These are phyloP conservation scores for Citrullus colocynthis DNA, from an alignment of 306 rosid genomes.

Conservation along the genomic window DNA sequence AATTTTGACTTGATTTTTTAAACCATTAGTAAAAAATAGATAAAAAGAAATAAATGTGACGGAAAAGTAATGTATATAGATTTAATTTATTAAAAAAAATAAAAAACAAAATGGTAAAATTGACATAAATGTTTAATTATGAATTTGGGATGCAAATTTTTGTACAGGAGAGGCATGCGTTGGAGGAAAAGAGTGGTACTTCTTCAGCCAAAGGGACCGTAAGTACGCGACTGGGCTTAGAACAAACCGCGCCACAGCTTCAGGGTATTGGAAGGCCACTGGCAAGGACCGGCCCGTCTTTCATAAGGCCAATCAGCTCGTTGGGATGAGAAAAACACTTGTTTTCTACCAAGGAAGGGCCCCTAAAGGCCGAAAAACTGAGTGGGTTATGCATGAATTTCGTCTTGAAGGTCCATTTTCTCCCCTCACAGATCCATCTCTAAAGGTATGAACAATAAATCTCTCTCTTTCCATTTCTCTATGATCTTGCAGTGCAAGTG, in stretches of 20 bases:
- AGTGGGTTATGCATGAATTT: constrained; percentile 96
- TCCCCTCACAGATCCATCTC: constrained; percentile 37
- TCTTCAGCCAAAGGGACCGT: constrained; percentile 67
- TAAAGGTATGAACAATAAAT: constrained; percentile 29
- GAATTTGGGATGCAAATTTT: not conserved
- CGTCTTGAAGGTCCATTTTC: constrained; percentile 54
- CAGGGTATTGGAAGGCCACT: constrained; percentile 95
- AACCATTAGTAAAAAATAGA: too few species aligned
- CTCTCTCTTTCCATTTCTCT: not conserved
- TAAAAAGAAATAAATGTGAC: too few species aligned
- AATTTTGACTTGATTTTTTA: too few species aligned
- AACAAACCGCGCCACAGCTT: constrained; percentile 82
- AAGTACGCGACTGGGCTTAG: constrained; percentile 80
- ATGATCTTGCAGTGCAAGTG: not conserved
- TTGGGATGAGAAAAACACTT: constrained; percentile 87
- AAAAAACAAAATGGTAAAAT: too few species aligned
- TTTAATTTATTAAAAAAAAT: too few species aligned
- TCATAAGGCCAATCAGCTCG: constrained; percentile 37
- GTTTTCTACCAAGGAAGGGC: constrained; percentile 97
- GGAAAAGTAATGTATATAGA: too few species aligned
- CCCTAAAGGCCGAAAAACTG: constrained; percentile 77
- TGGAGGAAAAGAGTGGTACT: constrained; percentile 92
- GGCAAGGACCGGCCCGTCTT: constrained; percentile 67
- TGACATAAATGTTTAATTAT: not conserved
- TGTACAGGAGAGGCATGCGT: constrained; percentile 59